Evolutionary conservation across 2,329 filamentous ascomycete genomes (phyloP), one percentile per base, ranked within the genome.

Genomic region (Aureobasidium subglaciale): DNA sequence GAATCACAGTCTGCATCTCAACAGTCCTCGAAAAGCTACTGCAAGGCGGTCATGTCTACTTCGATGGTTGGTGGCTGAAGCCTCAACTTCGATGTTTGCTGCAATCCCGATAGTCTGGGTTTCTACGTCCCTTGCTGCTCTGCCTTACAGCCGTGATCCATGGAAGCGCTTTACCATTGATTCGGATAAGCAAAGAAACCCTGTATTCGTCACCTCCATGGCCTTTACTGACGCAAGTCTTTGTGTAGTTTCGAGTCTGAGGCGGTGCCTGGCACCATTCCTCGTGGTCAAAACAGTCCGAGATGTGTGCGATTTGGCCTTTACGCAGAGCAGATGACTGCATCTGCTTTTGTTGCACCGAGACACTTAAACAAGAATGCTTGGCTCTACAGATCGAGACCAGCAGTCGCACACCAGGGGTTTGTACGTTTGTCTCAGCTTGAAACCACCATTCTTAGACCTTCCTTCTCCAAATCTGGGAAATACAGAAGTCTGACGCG

Each of bases 261-360:
- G 59, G 67, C 71, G 2, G 72, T 74, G 29, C 71, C 72, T 3
- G 72, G 72, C 0, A 73, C 72, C 10, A 59, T 74, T 5, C 72
- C 72, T 18, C 65, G 68, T 18, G 71, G 67, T 2, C 71, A 73
- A 59, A 74, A 73, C 59, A 73, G 64, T 35, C 73, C 73, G 3
- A 70, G 73, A 41, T 69, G 69, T 56, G 65, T 68, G 10, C 65
- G 71, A 27, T 75, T 74, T 57, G 73, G 73, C 7, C 64, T 76
- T 3, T 75, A 75, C 56, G 71, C 73, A 2, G 73, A 76, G 59
- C 70, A 71, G 20, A 73, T 76, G 60, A 76, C 72, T 16, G 72
- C 71, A 35, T 71, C 68, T 13, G 70, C 72, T 15, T 76, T 76
- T 59, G 69, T 68, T 48, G 73, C 73, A n/a, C 72, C 72, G 7